These are phyloP conservation scores for Diplotaxis tenuifolia DNA, from an alignment of 345 rosid genomes.

Conservation along the genomic window DNA sequence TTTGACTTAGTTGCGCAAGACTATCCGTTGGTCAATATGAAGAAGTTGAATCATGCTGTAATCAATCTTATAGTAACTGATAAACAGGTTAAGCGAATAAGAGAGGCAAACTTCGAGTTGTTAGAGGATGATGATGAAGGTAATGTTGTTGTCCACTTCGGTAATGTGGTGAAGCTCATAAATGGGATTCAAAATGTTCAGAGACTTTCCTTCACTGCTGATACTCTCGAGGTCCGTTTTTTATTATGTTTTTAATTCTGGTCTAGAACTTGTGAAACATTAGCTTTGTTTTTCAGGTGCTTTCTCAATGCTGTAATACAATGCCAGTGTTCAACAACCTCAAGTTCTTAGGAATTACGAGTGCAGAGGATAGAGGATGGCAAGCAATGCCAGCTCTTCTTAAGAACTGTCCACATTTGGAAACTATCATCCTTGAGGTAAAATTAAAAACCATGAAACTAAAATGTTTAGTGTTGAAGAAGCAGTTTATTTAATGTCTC, in stretches of 20 bases:
- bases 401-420: background rate
- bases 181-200: constrained; percentile 12
- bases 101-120: background rate
- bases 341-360: background rate
- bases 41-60: background rate
- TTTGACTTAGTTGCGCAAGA: background rate
- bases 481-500: background rate
- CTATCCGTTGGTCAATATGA: background rate
- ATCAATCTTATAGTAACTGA: background rate
- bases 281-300: background rate
- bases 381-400: constrained; percentile 15
- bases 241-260: background rate
- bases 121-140: background rate
- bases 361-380: background rate
- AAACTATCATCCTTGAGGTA: background rate
- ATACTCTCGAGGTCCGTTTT: constrained; percentile 6
- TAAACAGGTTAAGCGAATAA: background rate
- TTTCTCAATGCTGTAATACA: background rate
- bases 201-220: background rate
- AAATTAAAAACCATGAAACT: background rate
- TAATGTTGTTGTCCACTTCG: background rate
- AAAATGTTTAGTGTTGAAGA: background rate
- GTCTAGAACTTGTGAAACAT: background rate
- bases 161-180: constrained; percentile 12
- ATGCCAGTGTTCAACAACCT: constrained; percentile 9